phyloP scores from a whole-genome alignment of 192 early-diverging fungal species.

The Backusella psychrophila region DNA sequence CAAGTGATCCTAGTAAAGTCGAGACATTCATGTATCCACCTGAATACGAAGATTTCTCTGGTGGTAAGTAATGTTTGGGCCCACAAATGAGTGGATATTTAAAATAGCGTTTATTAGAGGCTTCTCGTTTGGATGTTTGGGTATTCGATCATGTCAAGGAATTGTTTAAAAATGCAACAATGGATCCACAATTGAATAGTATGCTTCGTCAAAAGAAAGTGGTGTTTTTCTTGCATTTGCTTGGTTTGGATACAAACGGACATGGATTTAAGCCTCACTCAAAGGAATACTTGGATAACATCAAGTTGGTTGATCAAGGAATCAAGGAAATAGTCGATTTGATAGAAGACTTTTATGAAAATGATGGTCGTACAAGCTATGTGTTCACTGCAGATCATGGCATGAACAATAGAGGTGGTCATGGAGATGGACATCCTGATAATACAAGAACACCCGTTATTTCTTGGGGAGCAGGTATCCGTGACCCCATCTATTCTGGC shows the following conservation, averaged over 20 bases:
- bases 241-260: constrained; percentile 95
- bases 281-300: constrained; percentile 84
- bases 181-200: constrained; percentile 43
- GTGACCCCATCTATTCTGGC: constrained; percentile 49
- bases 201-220: constrained; percentile 73
- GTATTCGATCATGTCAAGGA: constrained; percentile 83
- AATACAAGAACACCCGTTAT: constrained; percentile 93
- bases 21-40: constrained; percentile 90
- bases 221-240: constrained; percentile 93
- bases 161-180: constrained; percentile 58
- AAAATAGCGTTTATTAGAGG: constrained; percentile 53
- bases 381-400: constrained; percentile 97
- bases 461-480: constrained; percentile 93
- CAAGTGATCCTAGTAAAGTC: constrained; percentile 72
- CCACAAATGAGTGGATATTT: neutral
- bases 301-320: constrained; percentile 77
- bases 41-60: constrained; percentile 87
- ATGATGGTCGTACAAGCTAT: constrained; percentile 83
- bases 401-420: constrained; percentile 90
- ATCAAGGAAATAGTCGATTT: constrained; percentile 65
- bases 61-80: constrained; percentile 40
- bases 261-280: constrained; percentile 86
- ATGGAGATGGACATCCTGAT: constrained; percentile 95
- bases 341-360: constrained; percentile 73
- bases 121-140: constrained; percentile 84